Evolutionary conservation across 805 yeast species (phyloP).

Genomic region (Pichia paraexigua): DNA sequence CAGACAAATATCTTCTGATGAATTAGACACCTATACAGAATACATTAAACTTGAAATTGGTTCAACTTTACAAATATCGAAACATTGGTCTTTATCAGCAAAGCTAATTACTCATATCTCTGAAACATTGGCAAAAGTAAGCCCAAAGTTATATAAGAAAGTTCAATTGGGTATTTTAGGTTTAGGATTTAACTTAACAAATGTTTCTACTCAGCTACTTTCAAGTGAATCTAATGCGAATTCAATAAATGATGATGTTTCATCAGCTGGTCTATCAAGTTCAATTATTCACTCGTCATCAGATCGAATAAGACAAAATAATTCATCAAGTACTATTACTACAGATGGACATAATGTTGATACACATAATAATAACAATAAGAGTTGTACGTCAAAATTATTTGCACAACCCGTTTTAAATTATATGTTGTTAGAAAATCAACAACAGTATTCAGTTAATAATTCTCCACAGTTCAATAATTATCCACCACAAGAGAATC

Average conservation of each 20-base stretch:
- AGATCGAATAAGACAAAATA: neutral
- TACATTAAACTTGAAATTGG: conserved; percentile 42
- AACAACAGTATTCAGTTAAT: neutral
- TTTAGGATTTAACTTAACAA: conserved; percentile 8
- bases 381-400: neutral
- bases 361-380: neutral
- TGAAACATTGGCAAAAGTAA: conserved; percentile 35
- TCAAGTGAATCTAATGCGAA: neutral
- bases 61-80: conserved; percentile 41
- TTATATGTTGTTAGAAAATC: neutral
- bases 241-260: neutral
- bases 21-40: conserved; percentile 37
- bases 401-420: neutral
- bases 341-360: neutral
- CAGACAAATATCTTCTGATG: conserved; percentile 22
- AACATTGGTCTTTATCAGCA: conserved; percentile 44
- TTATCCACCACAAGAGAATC: neutral
- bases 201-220: neutral
- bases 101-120: conserved; percentile 39
- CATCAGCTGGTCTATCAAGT: neutral
- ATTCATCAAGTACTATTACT: neutral
- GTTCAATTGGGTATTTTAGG: conserved; percentile 29
- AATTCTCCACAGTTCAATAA: neutral
- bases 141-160: conserved; percentile 34
- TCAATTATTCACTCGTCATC: neutral